Conservation (phyloP, 192 early-diverging fungal genomes). For the Allomyces arbusculus region DNA sequence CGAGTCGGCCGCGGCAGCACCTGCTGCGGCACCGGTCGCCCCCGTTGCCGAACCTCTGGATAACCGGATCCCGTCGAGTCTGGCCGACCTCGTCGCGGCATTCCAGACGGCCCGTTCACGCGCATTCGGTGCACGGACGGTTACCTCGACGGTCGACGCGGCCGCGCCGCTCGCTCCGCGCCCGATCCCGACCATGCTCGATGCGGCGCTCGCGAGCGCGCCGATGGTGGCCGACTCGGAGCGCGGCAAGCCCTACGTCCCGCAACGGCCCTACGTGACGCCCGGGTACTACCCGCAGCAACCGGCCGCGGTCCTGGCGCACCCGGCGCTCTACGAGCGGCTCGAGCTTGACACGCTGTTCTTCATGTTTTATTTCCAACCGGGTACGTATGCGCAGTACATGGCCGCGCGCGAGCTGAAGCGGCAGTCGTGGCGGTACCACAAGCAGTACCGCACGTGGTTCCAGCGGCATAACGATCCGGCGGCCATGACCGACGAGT, state of each 20-base stretch:
- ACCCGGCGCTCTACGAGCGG: slow-evolving; percentile 65
- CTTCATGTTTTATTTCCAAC: slow-evolving; percentile 95
- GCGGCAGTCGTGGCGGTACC: slow-evolving; percentile 92
- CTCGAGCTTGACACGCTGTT: slow-evolving; percentile 89
- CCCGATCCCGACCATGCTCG: background rate
- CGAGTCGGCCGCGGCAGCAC: too few relatives aligned
- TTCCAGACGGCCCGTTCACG: slow-evolving; percentile 17
- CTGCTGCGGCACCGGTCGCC: too few relatives aligned
- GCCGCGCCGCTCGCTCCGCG: too few relatives aligned
- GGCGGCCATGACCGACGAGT: slow-evolving; percentile 83
- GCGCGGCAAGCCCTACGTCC: slow-evolving; percentile 44
- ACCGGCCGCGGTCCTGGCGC: slow-evolving; percentile 59
- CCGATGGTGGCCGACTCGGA: slow-evolving; percentile 1
- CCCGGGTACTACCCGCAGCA: slow-evolving; percentile 83
- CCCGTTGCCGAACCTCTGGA: slow-evolving; percentile 5
- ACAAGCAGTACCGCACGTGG: slow-evolving; percentile 96
- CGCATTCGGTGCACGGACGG: too few relatives aligned
- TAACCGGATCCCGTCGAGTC: slow-evolving; percentile 22
- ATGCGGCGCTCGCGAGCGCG: background rate
- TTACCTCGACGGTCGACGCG: too few relatives aligned
- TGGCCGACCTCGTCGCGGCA: slow-evolving; percentile 30
- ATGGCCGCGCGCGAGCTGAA: slow-evolving; percentile 88
- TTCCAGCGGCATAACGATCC: slow-evolving; percentile 97
- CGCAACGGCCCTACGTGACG: slow-evolving; percentile 53
- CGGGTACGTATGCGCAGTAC: slow-evolving; percentile 90